phyloP scores from a whole-genome alignment of 257 asterid genomes.

The Osmanthus fragrans region DNA sequence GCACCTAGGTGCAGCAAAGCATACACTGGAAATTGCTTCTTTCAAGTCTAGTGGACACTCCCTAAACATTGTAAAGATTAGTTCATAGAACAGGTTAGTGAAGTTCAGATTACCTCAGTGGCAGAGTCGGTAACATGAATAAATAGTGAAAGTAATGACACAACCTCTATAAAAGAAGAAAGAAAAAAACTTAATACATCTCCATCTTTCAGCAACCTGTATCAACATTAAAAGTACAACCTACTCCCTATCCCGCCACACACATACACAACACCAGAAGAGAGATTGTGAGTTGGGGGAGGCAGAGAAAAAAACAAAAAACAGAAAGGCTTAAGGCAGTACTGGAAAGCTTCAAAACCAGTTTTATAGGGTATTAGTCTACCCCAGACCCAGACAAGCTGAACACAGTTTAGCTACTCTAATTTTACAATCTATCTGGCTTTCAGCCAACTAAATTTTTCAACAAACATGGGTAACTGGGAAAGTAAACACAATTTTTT shows the following conservation, averaged over 20 bases:
- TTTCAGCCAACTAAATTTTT: too few species aligned
- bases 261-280: too few species aligned
- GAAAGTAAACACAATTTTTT: not conserved
- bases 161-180: not conserved
- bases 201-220: not conserved
- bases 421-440: too few species aligned
- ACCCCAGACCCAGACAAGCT: not conserved
- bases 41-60: slow-evolving; percentile 97
- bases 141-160: not conserved
- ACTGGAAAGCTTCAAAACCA: not conserved
- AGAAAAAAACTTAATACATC: not conserved
- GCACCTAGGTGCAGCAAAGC: slow-evolving; percentile 99
- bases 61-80: slow-evolving; percentile 41
- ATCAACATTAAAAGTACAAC: not conserved
- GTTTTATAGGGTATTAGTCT: not conserved
- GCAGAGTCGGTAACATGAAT: not conserved
- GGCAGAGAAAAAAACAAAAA: not conserved
- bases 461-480: not conserved
- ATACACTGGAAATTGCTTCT: slow-evolving; percentile 92
- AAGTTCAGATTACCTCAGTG: not conserved
- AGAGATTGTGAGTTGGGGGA: not conserved
- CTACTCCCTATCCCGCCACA: too few species aligned
- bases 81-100: not conserved
- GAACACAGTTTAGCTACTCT: not conserved
- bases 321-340: not conserved